Conservation (phyloP, 164 flowering plant genomes). For the Nymphaea colorata region DNA sequence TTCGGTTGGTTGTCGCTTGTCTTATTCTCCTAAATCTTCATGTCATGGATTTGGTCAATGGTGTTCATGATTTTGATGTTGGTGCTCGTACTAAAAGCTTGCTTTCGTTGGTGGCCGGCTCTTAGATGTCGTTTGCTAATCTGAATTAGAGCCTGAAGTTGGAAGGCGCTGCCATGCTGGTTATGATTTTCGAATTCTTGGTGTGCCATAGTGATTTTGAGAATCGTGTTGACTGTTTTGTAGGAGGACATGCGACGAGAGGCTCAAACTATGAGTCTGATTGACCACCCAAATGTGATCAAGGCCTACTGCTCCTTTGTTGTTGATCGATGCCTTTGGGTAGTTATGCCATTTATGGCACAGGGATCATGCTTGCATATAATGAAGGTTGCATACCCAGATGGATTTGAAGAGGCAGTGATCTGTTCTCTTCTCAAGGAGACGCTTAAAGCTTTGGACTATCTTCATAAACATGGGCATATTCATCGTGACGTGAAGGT, state of each 20-base stretch:
- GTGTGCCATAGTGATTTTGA: too few relatives aligned
- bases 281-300: constrained; percentile 88
- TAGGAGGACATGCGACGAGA: constrained; percentile 91
- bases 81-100: not conserved
- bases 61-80: not conserved
- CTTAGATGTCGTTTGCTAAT: too few relatives aligned
- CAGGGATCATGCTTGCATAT: constrained; percentile 97
- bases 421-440: constrained; percentile 83
- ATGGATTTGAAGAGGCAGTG: constrained; percentile 88
- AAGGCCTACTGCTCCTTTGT: constrained; percentile 86
- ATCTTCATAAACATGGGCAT: constrained; percentile 93
- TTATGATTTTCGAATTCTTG: too few relatives aligned
- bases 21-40: too few relatives aligned
- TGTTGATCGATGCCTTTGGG: constrained; percentile 85
- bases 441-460: constrained; percentile 87
- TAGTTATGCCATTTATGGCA: constrained; percentile 96
- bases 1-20: too few relatives aligned
- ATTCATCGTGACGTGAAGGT: constrained; percentile 99
- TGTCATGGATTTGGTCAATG: too few relatives aligned
- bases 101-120: too few relatives aligned
- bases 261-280: constrained; percentile 96
- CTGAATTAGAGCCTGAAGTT: too few relatives aligned
- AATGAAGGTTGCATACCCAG: constrained; percentile 83
- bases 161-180: too few relatives aligned
- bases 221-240: constrained; percentile 1